Evolutionary conservation across 2,329 filamentous ascomycete species (phyloP), one percentile per base, ranked within the genome.

Genomic region (Pseudogymnoascus sp.): DNA sequence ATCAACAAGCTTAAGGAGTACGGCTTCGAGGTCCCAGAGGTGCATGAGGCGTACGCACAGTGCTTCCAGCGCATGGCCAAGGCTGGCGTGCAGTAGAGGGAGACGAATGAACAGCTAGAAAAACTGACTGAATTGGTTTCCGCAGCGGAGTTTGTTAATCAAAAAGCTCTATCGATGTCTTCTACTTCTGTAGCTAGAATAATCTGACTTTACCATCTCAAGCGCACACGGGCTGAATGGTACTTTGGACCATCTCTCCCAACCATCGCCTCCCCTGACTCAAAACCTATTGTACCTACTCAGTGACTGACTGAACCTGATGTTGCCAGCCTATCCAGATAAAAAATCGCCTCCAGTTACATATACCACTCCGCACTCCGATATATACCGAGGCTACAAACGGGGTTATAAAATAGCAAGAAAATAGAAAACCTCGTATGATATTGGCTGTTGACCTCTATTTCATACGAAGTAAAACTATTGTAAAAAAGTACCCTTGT

Each of bases 11-110:
- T 88, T 63, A 78, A 77, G 69, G 80, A 84, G 74, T 87, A 86
- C 70, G 76, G 76, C 12, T 82, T 80, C 68, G 76, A 80, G 65
- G 76, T 88, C 28, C 83, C 83, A 6, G 84, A 87, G 75, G 76
- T 88, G 49, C 82, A 86, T 68, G 79, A 82, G 65, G 84, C 84
- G 9, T 88, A 88, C 71, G 75, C 77, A 69, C 72, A 72, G 67
- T 87, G 84, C 74, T 88, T 88, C 74, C 79, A 83, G 76, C 76
- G 84, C 66, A 87, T 88, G 84, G 83, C 80, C 71, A 79, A 79
- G 42, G 78, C 75, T 60, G 83, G 82, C 39, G 73, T 80, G 49
- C 75, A 80, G 74, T 84, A 78, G 72, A 62, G 33, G 60, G 9
- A 30, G 45, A 52, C 45, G 30, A 52, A 52, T 52, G 25, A 30